Evolutionary conservation across 2,329 filamentous ascomycete genomes (phyloP), one percentile per base, ranked within the genome.

Genomic region (Coleophoma cylindrospora): DNA sequence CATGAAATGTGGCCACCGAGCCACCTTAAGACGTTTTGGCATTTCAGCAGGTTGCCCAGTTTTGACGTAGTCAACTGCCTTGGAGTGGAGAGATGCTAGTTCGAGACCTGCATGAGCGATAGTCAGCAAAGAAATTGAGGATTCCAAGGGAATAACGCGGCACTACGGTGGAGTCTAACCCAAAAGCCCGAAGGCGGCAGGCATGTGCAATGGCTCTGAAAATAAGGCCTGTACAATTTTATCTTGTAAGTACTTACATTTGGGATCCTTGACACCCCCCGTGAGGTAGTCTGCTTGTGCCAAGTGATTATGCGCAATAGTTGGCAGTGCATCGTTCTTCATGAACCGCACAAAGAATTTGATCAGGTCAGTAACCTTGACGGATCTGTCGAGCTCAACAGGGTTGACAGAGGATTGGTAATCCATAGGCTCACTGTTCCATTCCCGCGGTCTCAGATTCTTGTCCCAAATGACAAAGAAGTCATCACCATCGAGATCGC

Each of bases 401-500:
- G 86, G 80, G 40, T 74, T 72, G 0, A 81, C 73, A 0, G 82
- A 73, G 0, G 75, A 73, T 10, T 27, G 27, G 61, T 91, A 94
- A 55, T 87, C 77, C 89, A 97, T 96, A 0, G 94, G 85, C 0
- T 77, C 70, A 34, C 80, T 74, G 57, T 94, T 89, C 81, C 87
- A 89, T 46, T 79, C 70, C 1, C 68, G 57, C 0, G 89, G 89
- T 22, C 95, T 73, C 7, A 99, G 72, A 13, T 80, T 77, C 19
- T 75, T 66, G 57, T 99, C 91, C 92, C 94, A 99, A 43, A 96
- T 86, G 5, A 97, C 83, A 49, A 97, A 85, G 64, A 91, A 99
- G 64, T 99, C 94, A 61, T 99, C 94, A 0, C 94, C 94, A 63
- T 99, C 94, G 0, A 99, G 77, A 63, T 99, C 94, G 0, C 94